Evolutionary conservation across 495 filamentous ascomycete species (phyloP), one percentile per base, ranked within the genome.

Genomic region (Apiosordaria backusii): DNA sequence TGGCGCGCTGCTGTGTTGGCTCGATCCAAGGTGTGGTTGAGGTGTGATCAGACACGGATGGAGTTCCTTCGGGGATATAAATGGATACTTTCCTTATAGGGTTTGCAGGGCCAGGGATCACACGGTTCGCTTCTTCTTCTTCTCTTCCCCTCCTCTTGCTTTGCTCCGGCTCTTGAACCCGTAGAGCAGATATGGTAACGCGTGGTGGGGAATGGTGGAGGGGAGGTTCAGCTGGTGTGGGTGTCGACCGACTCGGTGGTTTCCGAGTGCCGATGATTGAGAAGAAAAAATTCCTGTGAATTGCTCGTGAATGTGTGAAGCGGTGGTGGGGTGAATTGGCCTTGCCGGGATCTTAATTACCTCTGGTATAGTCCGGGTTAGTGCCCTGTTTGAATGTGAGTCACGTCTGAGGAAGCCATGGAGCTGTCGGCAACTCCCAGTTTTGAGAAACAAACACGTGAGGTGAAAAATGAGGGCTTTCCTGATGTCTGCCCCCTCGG

Each of bases 81-180:
- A 63, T 60, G 60, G 63, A 45, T 45, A 23, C 22, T 22, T 66
- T 60, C 26, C 54, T 57, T 63, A 63, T 65, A 65, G 66, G 50
- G 59, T 21, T 61, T 35, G 35, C 25, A 29, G 16, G 27, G n/a
- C 21, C 67, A 66, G 60, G 63, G 67, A 69, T 68, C 25, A 50
- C 57, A 23, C n/a, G 15, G 40, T 18, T 23, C 22, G 22, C 22
- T 55, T 26, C 19, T 59, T 59, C 22, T 55, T 7, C 53, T 55
- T 55, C 53, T 55, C 7, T 55, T 55, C 22, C n/a, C 35, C 6
- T 45, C 35, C 35, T n/a, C n/a, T 45, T 13, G 29, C 10, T 13
- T 45, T 45, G 10, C 35, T 45, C 35, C 35, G 35, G 35, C 35
- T 45, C 35, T 45, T 45, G 35, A 45, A 45, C 35, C 35, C 35